Conservation (phyloP, 2,329 filamentous ascomycete genomes). For the Ascochyta fabae region DNA sequence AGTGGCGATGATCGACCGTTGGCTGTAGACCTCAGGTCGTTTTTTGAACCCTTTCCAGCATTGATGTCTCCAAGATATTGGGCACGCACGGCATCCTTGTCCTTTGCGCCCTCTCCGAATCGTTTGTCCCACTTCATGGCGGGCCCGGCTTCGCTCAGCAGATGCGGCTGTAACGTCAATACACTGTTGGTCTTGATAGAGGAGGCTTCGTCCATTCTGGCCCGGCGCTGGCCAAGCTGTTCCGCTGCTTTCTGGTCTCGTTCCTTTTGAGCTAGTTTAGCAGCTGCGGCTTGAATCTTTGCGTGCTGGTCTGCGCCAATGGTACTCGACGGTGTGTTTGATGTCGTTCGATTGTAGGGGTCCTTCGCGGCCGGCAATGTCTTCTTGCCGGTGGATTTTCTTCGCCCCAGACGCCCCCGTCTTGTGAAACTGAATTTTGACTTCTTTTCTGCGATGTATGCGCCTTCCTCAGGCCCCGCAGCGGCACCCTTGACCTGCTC, state of each 20-base stretch:
- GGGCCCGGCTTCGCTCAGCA: conserved; percentile 85
- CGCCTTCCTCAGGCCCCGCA: conserved; percentile 80
- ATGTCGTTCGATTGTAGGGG: conserved; percentile 58
- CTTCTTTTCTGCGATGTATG: conserved; percentile 96
- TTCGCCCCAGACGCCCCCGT: conserved; percentile 71
- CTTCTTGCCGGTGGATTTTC: conserved; percentile 54
- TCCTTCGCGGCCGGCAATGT: conserved; percentile 53
- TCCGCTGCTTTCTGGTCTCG: conserved; percentile 62
- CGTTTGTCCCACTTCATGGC: conserved; percentile 97
- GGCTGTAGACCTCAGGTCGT: conserved; percentile 48
- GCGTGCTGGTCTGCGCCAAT: conserved; percentile 92
- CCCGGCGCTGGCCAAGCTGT: conserved; percentile 60
- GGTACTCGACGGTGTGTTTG: conserved; percentile 68
- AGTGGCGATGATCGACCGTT: conserved; percentile 42
- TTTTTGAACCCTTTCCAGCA: conserved; percentile 71
- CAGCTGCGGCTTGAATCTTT: conserved; percentile 88
- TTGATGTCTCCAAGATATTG: conserved; percentile 80
- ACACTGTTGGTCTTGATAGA: conserved; percentile 84
- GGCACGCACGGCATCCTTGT: conserved; percentile 82
- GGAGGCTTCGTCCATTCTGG: conserved; percentile 60
- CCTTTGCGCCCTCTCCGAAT: conserved; percentile 91
- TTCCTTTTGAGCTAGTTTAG: conserved; percentile 77
- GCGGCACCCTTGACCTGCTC: conserved; percentile 95
- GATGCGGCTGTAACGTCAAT: conserved; percentile 82
- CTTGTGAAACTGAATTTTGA: conserved; percentile 83